Evolutionary conservation across 1,139 yeast species (phyloP), one percentile per base, ranked within the genome.

Genomic region (Hansenula sp.): DNA sequence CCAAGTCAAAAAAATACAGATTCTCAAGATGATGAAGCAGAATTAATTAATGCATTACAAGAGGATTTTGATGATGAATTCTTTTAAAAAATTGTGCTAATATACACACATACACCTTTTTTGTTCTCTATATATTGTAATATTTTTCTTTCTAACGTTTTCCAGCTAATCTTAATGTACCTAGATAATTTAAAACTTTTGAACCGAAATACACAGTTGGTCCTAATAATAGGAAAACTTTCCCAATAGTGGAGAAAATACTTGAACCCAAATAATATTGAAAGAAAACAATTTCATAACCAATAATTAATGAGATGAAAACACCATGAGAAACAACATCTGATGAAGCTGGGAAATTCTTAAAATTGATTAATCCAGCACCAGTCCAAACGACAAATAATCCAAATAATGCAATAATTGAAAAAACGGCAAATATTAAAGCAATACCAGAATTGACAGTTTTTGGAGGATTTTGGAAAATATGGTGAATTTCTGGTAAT

Each of bases 121-220:
- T 24, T 28, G 25, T 35, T 29, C 10, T 14, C 38, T 27, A 14
- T 25, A 16, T n/a, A 29, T 9, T 18, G n/a, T n/a, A n/a, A n/a
- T n/a, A n/a, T n/a, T n/a, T n/a, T n/a, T n/a, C 13, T 14, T 3
- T 28, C 16, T 41, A 54, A 45, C 56, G 55, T 38, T 53, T 47
- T 34, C 56, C 57, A 36, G 52, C 55, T 21, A 50, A 36, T 52
- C 59, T 53, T 31, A 52, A 41, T 9, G 44, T 40, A 26, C 55
- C 57, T 34, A 59, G 50, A 39, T 48, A 59, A 59, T 72, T 71
- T 53, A 79, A 60, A 14, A 83, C 85, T 51, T 77, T 74, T 8
- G 88, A 73, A n/a, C 96, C 95, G 44, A 81, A 66, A 59, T 75
- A 73, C 34, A 85, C 59, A 24, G 83, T 68, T 30, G 86, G 74